Conservation (phyloP, 176 grass and related monocot species). For the sorghum (Sorghum bicolor) region DNA sequence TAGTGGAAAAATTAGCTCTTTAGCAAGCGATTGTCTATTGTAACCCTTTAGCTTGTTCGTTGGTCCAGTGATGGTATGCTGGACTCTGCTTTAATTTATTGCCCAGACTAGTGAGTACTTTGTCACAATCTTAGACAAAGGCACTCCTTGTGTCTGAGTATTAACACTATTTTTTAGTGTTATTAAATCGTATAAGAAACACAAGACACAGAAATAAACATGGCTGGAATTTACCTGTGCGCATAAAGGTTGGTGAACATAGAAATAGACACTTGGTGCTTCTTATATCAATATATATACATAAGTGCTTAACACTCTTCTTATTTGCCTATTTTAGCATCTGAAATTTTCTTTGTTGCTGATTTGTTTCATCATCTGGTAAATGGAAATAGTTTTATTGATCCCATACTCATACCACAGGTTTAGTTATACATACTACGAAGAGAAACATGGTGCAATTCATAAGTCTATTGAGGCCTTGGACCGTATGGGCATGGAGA, state of each 20-base stretch:
- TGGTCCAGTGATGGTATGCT: not conserved
- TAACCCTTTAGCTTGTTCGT: not conserved
- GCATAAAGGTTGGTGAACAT: not conserved
- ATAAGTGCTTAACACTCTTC: not conserved
- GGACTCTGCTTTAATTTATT: not conserved
- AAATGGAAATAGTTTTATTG: conserved; percentile 14
- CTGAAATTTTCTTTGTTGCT: not conserved
- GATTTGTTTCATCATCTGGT: not conserved
- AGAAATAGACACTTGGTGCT: not conserved
- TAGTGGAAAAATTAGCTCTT: not conserved
- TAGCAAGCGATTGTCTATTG: not conserved
- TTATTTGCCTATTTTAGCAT: not conserved
- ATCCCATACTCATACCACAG: conserved; percentile 47
- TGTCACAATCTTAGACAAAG: not conserved
- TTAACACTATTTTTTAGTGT: not conserved
- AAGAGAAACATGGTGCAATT: conserved; percentile 73
- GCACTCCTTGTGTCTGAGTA: not conserved
- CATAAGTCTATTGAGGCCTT: conserved; percentile 91
- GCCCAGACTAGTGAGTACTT: not conserved
- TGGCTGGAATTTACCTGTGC: not conserved
- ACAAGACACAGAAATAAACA: not conserved
- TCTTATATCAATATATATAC: not conserved
- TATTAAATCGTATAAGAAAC: not conserved
- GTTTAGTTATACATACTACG: conserved; percentile 91
- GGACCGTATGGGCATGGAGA: conserved; percentile 89